These are phyloP conservation scores for Aspergillus indologenus DNA, from an alignment of 495 filamentous ascomycete species.

Conservation along the genomic window DNA sequence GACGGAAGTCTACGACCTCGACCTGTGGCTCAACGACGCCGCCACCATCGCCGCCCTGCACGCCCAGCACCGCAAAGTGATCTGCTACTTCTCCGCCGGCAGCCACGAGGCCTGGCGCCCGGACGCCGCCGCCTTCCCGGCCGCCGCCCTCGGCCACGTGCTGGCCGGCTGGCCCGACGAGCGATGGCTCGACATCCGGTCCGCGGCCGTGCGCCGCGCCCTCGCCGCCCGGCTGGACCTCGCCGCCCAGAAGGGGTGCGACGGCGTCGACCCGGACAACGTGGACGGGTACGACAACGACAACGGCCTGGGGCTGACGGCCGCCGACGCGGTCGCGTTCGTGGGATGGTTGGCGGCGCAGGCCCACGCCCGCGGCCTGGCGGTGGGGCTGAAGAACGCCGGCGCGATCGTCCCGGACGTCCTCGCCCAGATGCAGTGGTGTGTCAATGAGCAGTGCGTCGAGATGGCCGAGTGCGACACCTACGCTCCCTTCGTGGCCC, in stretches of 20 bases:
- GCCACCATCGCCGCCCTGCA: constrained; percentile 49
- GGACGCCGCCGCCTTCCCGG: constrained; percentile 51
- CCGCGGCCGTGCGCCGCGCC: constrained; percentile 54
- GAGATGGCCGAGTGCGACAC: constrained; percentile 54
- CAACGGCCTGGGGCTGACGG: constrained; percentile 55
- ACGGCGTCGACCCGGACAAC: constrained; percentile 71
- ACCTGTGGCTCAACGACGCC: constrained; percentile 53
- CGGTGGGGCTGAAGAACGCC: constrained; percentile 68
- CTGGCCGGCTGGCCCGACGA: constrained; percentile 64
- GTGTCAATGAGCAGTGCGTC: constrained; percentile 71
- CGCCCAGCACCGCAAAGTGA: constrained; percentile 49
- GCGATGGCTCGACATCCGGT: constrained; percentile 60
- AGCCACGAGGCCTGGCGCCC: constrained; percentile 57
- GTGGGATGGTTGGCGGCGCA: constrained; percentile 55
- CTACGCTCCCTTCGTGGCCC: constrained; percentile 54
- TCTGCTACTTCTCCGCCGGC: constrained; percentile 74
- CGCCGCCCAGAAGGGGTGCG: constrained; percentile 59
- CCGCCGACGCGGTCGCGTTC: constrained; percentile 53
- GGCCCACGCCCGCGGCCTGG: constrained; percentile 44
- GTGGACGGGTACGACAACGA: constrained; percentile 61
- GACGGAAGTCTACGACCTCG: constrained; percentile 58
- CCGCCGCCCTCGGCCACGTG: constrained; percentile 47
- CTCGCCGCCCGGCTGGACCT: constrained; percentile 56
- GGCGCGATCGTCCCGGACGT: constrained; percentile 55
- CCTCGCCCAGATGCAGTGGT: constrained; percentile 58